Conservation (phyloP, 768 basidiomycete species). For the Paxillus involutus region DNA sequence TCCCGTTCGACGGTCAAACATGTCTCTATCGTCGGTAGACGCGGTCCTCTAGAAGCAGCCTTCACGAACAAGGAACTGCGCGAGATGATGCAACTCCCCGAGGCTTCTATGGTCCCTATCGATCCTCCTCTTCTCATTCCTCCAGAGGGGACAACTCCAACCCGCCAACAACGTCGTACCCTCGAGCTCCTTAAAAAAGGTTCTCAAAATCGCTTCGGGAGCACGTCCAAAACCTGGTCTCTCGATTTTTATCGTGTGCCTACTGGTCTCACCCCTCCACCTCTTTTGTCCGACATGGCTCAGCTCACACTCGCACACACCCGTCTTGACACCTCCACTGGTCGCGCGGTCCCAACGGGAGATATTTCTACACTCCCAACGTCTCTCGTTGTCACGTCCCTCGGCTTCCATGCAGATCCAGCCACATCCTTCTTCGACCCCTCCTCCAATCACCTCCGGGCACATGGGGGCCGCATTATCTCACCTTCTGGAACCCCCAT, state of each 20-base stretch:
- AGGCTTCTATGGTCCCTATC: slow-evolving; percentile 68
- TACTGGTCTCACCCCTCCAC: slow-evolving; percentile 37
- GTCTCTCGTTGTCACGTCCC: slow-evolving; percentile 81
- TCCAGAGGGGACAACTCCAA: slow-evolving; percentile 36
- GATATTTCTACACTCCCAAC: slow-evolving; percentile 53
- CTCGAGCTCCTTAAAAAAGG: slow-evolving; percentile 68
- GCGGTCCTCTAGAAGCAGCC: slow-evolving; percentile 86
- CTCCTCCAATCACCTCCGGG: slow-evolving; percentile 54
- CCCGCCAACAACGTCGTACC: slow-evolving; percentile 65
- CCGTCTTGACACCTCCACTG: slow-evolving; percentile 46
- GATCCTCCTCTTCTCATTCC: slow-evolving; percentile 42
- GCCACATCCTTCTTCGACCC: slow-evolving; percentile 59
- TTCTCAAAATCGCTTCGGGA: slow-evolving; percentile 49
- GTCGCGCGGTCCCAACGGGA: slow-evolving; percentile 55
- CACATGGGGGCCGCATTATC: slow-evolving; percentile 49
- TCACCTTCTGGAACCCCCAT: slow-evolving; percentile 37
- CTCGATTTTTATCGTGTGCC: slow-evolving; percentile 83
- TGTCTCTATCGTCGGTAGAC: slow-evolving; percentile 80
- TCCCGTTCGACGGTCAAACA: slow-evolving; percentile 61
- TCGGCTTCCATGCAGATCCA: slow-evolving; percentile 82
- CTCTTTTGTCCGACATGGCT: slow-evolving; percentile 22
- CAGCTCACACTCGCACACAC: slow-evolving; percentile 64
- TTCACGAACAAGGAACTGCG: slow-evolving; percentile 93
- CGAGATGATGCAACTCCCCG: slow-evolving; percentile 69
- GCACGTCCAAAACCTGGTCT: slow-evolving; percentile 69